phyloP scores from a whole-genome alignment of 768 basidiomycete species.

The Tylopilus balloui region DNA sequence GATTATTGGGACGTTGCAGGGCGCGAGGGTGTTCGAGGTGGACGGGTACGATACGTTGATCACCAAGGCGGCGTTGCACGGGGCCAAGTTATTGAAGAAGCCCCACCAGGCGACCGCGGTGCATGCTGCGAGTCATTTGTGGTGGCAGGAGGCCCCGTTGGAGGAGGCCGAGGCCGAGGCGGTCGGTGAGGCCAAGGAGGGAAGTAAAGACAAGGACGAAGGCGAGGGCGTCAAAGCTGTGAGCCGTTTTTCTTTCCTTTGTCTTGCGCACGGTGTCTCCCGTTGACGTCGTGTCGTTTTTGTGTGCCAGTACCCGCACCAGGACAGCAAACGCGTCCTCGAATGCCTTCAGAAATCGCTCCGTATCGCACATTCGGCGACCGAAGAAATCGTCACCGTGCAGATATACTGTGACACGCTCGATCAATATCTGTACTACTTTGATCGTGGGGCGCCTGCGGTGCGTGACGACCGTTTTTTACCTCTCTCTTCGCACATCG shows the following conservation, averaged over 20 bases:
- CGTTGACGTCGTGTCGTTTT: neutral
- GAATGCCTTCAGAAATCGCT: conserved; percentile 97
- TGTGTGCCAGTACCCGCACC: conserved; percentile 58
- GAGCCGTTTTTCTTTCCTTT: no score
- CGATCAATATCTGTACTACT: conserved; percentile 94
- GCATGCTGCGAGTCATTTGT: conserved; percentile 90
- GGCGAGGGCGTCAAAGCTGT: conserved; percentile 51
- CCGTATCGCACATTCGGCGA: conserved; percentile 92
- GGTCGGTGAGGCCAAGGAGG: conserved; percentile 20
- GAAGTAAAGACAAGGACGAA: conserved; percentile 35
- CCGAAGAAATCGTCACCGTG: conserved; percentile 94
- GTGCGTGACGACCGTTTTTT: conserved; percentile 43
- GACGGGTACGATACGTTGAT: conserved; percentile 98
- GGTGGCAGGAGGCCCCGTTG: conserved; percentile 80
- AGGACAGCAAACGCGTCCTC: conserved; percentile 95
- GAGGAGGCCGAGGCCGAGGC: conserved; percentile 39
- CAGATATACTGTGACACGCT: conserved; percentile 96
- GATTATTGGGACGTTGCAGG: conserved; percentile 87
- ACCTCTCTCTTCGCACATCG: neutral
- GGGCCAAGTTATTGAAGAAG: conserved; percentile 95
- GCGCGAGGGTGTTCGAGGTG: conserved; percentile 83
- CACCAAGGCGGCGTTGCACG: conserved; percentile 98
- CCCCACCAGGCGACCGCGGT: conserved; percentile 96
- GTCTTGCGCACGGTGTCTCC: conserved; percentile 17
- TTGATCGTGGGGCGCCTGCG: conserved; percentile 88